Evolutionary conservation across 805 yeast genomes (phyloP), one percentile per base, ranked within the genome.

Genomic region (Kodamaea kaohsiungensis): DNA sequence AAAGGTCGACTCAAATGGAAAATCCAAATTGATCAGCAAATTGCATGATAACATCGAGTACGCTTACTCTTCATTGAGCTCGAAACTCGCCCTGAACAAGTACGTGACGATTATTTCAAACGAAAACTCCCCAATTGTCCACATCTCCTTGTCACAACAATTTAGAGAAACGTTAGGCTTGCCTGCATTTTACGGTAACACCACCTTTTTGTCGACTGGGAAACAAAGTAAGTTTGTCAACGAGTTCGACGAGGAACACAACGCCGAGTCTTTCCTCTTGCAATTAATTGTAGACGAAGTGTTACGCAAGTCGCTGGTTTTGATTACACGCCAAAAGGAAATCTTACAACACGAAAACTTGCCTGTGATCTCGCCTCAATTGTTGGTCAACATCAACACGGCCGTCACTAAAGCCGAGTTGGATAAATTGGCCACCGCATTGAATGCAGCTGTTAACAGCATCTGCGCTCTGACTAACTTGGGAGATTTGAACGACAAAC

Each of bases 291-390:
- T 89, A 30, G 86, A 88, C 61, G 68, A 69, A 18, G 74, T 84
- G 8, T 76, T 88, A 52, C 63, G 66, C 9, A 68, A 78, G 15
- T 81, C 83, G 13, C 78, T 75, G 47, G 76, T 89, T 15, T 77
- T 91, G 56, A 77, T 92, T 47, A 78, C 82, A 9, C 83, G 96
- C 63, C 76, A 85, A 25, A 84, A 83, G 54, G 77, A 77, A 54
- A 79, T 91, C 10, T 74, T 86, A 52, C 85, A 82, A 60, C 96
- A 87, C 65, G 98, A 91, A 66, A 72, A 84, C 50, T 75, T 88
- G 56, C 91, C 95, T 8, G 68, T 76, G 58, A 59, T 60, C 30
- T 64, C 65, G 53, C 80, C 80, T 2, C 74, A 69, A 48, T 69
- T 76, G 53, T 62, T 69, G 59, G 57, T 75, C 8, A 64, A 68